Evolutionary conservation across 805 yeast genomes (phyloP), one percentile per base, ranked within the genome.

Genomic region (Kuraishia molischiana): DNA sequence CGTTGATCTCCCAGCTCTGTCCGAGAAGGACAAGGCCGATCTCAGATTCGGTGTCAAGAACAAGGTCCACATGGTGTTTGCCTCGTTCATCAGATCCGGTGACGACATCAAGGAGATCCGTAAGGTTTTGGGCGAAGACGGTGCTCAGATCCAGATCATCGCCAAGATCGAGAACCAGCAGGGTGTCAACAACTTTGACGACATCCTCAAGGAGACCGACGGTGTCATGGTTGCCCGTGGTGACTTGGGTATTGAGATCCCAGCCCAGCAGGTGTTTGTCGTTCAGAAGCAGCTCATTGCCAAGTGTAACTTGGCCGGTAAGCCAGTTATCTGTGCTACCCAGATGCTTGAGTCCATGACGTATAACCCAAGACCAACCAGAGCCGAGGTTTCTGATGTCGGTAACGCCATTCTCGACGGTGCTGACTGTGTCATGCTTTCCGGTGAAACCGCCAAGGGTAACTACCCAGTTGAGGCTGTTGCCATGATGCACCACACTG

Each of bases 171-270:
- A 92, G 76, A 89, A 87, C 76, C 97, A 90, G 73, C 98, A 92
- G 71, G 98, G 98, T 77, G 97, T 92, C 57, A 89, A 92, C 84
- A 92, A 92, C 80, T 92, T 92, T 61, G 98, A 92, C 66, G 97
- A 85, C 46, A 92, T 92, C 60, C 79, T 92, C 62, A 64, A 63
- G 56, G 95, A 79, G 66, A 92, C 98, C 46, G 98, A 92, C 63
- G 98, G 97, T 74, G 96, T 92, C 59, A 92, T 92, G 98, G 97
- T 92, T 64, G 98, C 98, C 58, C 83, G 98, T 72, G 98, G 98
- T 76, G 98, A 92, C 67, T 77, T 92, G 57, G 98, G 98, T 77
- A 92, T 92, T 59, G 98, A 92, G 74, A 92, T 92, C 58, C 97
- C 97, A 51, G 97, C 98, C 50, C 90, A 97, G 48, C 94, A 89